Evolutionary conservation across 2,329 filamentous ascomycete genomes (phyloP), one percentile per base, ranked within the genome.

Genomic region (Polychaeton citri): DNA sequence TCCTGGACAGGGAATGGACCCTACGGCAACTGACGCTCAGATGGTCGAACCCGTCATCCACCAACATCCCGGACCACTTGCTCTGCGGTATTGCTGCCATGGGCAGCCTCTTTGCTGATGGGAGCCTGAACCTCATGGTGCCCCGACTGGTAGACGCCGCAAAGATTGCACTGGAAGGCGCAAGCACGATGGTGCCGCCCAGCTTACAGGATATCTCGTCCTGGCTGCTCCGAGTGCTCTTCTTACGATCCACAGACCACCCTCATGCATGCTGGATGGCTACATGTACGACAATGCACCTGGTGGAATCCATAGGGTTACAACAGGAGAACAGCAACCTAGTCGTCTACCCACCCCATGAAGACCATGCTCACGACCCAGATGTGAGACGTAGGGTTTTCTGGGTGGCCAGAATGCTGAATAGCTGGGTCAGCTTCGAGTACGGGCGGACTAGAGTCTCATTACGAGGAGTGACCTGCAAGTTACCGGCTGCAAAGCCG

Each of bases 351-450:
- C 44, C 50, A 6, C 38, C 43, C 2, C 37, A 43, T 9, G 46
- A 37, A 28, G 46, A 47, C 30, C 49, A 2, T 34, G 34, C 37
- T 13, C 47, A 49, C 21, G 44, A 46, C 37, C 40, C 46, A 2
- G 51, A 54, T 19, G 41, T 52, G 18, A 43, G 51, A 36, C 8
- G 51, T 12, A 45, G 53, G 4, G 44, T 47, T 53, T 71, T 46
- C 62, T 67, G 35, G 50, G 62, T 74, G 28, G 65, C 71, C 0
- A 66, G 70, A 7, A 71, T 74, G 43, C 60, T 76, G 6, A 74
- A 75, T 43, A 68, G 66, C 9, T 75, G 71, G 71, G 66, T 68
- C 18, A 74, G 69, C 1, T 74, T 72, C 42, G 72, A 76, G 37
- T 64, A 74, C 36, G 71, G 71, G 1, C 63, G 68, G 0, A 71